These are phyloP conservation scores for Zygotorulaspora sp. DNA, from an alignment of 805 yeast genomes.

Conservation along the genomic window DNA sequence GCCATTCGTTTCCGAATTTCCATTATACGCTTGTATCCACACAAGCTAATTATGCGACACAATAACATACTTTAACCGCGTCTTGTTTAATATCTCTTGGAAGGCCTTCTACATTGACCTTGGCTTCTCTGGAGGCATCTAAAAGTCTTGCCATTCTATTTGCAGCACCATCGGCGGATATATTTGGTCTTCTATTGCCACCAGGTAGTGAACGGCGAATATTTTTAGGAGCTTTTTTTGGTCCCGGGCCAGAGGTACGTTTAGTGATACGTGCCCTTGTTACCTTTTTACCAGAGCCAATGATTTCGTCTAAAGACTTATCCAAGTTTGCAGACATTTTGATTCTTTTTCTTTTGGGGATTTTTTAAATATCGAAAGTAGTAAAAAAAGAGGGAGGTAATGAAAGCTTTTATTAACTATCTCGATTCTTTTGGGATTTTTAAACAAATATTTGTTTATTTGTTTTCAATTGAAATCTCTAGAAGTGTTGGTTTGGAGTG, in stretches of 20 bases:
- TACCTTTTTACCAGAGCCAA: slow-evolving; percentile 52
- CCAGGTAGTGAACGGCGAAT: slow-evolving; percentile 29
- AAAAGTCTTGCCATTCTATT: slow-evolving; percentile 38
- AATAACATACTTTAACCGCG: slow-evolving; percentile 76
- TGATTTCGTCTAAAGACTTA: slow-evolving; percentile 91
- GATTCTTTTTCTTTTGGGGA: not conserved
- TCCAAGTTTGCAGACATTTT: slow-evolving; percentile 78
- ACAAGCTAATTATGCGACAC: slow-evolving; percentile 8
- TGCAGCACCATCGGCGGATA: slow-evolving; percentile 31
- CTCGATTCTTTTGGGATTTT: too few species aligned
- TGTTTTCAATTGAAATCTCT: too few species aligned
- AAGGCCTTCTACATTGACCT: slow-evolving; percentile 78
- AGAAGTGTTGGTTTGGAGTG: too few species aligned
- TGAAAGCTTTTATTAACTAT: not conserved
- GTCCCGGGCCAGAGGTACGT: slow-evolving; percentile 34
- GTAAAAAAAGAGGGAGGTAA: slow-evolving; percentile 9
- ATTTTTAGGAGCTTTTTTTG: slow-evolving; percentile 35
- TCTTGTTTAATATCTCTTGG: slow-evolving; percentile 83
- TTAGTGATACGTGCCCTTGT: slow-evolving; percentile 34
- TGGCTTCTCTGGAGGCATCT: slow-evolving; percentile 59
- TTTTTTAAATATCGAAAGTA: slow-evolving; percentile 2
- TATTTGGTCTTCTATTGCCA: slow-evolving; percentile 24
- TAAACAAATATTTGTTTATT: too few species aligned
- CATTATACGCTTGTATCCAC: slow-evolving; percentile 11
- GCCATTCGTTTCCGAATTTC: not conserved